Evolutionary conservation across 1,284 basidiomycete genomes (phyloP).

Genomic region (Microbotryomycetes sp.): DNA sequence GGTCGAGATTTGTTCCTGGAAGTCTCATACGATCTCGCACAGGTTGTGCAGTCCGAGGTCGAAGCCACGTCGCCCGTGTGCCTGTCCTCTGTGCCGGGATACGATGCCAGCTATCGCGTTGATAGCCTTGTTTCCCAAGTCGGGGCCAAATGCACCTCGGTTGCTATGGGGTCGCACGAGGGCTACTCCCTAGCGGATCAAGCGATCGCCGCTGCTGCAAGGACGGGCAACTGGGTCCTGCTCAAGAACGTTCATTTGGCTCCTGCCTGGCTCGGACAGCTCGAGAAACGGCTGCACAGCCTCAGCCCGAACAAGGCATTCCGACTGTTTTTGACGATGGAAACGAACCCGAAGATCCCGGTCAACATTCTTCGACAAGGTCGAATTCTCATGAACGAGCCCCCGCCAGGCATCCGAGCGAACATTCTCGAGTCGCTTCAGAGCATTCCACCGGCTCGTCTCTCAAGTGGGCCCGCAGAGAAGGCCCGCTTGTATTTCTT

Average conservation of each 20-base stretch:
- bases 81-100: constrained; percentile 86
- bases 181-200: constrained; percentile 91
- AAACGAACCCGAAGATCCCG: constrained; percentile 83
- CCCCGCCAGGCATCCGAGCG: constrained; percentile 88
- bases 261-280: constrained; percentile 83
- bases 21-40: constrained; percentile 63
- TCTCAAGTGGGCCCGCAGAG: constrained; percentile 73
- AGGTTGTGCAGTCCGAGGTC: constrained; percentile 71
- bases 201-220: constrained; percentile 79
- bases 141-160: constrained; percentile 59
- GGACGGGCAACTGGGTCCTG: constrained; percentile 87
- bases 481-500: constrained; percentile 77
- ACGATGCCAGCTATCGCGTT: constrained; percentile 90
- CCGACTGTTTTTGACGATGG: constrained; percentile 94
- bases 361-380: constrained; percentile 93
- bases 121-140: constrained; percentile 77
- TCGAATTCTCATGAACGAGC: constrained; percentile 93
- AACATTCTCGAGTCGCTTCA: constrained; percentile 86
- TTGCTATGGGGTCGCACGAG: constrained; percentile 98
- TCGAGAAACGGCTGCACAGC: constrained; percentile 93
- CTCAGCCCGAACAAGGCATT: constrained; percentile 79
- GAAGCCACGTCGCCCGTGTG: constrained; percentile 75
- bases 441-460: constrained; percentile 59
- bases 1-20: constrained; percentile 65
- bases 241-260: constrained; percentile 95